Base-by-base conservation (phyloP, 208 protist genomes). In the Acanthamoeba lugdunensis region DNA sequence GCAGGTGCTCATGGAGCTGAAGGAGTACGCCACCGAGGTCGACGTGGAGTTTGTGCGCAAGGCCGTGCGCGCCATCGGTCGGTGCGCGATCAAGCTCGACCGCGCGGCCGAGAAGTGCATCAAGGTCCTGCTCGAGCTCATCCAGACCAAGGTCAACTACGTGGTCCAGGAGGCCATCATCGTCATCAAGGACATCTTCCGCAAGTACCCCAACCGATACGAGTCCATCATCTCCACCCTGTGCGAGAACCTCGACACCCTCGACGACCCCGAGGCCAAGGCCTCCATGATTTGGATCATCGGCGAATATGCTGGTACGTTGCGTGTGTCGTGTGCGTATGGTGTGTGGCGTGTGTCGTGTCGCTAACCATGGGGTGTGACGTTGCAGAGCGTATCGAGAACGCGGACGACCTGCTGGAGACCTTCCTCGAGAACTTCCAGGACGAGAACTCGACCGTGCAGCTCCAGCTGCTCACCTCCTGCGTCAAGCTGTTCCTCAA, bases 231-330 rank as follows among this genome's bases (percentile, higher is more conserved):
- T 99, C 69, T 96, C 94, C 18, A 97, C 96, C 25, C 95, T 99
- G 30, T 99, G 98, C 95, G 97, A 98, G 69, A 98, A 99, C 71
- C 95, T 99, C 8, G 98, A 98, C 69, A 97, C 98, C n/a, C 96
- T 99, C 11, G 97, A 99, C 94, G 97, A 99, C 87, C 97, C 98
- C n/a, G 98, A 99, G 94, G 98, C 98, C 4, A 98, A 99, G 94
- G 97, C 97, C 1, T 95, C 98, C 21, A 98, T 99, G 94, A 98
- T 99, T 65, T 99, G 99, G 99, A 99, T 99, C 97, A 97, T 99
- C 33, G 99, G 99, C 91, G 98, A 99, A 95, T 99, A 99, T 94
- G 98, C 98, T 18, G 71, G 71, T 79, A 28, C 71, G 30, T 45
- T 2, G 37, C 65, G n/a, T 13, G 25, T 41, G 45, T 45, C 5